phyloP scores from a whole-genome alignment of 495 filamentous ascomycete species.

The Penicillium subrubescens region DNA sequence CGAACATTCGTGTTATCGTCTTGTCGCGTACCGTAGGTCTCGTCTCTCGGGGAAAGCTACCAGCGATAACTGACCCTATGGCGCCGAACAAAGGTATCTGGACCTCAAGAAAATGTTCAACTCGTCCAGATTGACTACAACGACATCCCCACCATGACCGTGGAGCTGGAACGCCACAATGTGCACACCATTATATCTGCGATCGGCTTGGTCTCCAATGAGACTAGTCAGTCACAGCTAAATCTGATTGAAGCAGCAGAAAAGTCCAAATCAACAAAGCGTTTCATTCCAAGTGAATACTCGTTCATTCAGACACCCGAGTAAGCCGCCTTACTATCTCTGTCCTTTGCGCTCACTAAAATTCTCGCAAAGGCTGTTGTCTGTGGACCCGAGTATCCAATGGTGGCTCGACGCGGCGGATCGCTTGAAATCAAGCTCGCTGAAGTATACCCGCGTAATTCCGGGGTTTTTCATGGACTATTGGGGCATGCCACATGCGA shows the following conservation, averaged over 20 bases:
- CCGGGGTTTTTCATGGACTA: conserved; percentile 60
- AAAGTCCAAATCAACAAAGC: conserved; percentile 40
- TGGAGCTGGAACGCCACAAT: conserved; percentile 45
- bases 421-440: conserved; percentile 26
- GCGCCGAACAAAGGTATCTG: neutral
- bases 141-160: conserved; percentile 38
- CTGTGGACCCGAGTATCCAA: conserved; percentile 39
- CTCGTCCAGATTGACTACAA: conserved; percentile 45
- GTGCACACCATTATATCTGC: conserved; percentile 56
- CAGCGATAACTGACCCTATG: neutral
- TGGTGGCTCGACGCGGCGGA: conserved; percentile 37
- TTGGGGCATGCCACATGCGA: conserved; percentile 49
- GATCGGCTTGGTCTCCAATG: conserved; percentile 40
- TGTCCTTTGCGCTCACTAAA: neutral
- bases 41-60: neutral
- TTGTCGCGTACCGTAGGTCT: conserved; percentile 38
- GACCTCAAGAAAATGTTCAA: conserved; percentile 1
- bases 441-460: conserved; percentile 52
- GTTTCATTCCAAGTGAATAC: conserved; percentile 55
- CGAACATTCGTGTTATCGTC: conserved; percentile 46
- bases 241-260: conserved; percentile 55
- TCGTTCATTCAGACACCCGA: conserved; percentile 42
- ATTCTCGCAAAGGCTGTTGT: conserved; percentile 26
- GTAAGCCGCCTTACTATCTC: conserved; percentile 17
- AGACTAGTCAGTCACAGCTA: conserved; percentile 37